Percentiles rank a stretch among this genome's conserved stretches.
These are phyloP conservation scores for Conringia planisiliqua DNA, from an alignment of 345 rosid genomes.

Conservation along the genomic window DNA sequence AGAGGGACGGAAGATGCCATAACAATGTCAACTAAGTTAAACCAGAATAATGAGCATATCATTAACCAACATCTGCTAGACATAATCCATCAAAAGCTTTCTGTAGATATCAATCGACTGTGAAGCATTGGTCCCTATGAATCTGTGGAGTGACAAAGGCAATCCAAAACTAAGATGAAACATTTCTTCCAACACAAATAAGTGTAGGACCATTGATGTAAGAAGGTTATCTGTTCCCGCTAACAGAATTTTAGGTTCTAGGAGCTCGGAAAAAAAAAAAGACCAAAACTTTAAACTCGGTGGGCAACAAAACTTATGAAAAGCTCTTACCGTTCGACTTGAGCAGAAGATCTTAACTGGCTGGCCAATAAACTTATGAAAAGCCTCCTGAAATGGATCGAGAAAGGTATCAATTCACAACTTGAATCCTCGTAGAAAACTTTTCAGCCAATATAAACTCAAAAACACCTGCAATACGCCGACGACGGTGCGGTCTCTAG, in stretches of 20 bases:
- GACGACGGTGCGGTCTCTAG: slow-evolving; percentile 63
- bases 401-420: not conserved
- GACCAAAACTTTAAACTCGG: not conserved
- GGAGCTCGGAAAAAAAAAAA: not conserved
- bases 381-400: slow-evolving; percentile 59
- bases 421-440: not conserved
- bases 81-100: not conserved
- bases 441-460: not conserved
- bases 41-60: not conserved
- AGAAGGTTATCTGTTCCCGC: too few species aligned
- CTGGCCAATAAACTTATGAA: slow-evolving; percentile 78
- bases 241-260: not conserved
- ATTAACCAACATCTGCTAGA: not conserved
- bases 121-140: not conserved
- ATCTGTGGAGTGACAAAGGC: not conserved
- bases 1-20: not conserved
- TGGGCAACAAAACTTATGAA: not conserved
- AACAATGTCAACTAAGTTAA: not conserved
- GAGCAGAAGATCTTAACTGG: slow-evolving; percentile 73
- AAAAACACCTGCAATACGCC: slow-evolving; percentile 64
- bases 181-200: not conserved
- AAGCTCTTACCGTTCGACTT: slow-evolving; percentile 74
- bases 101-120: not conserved
- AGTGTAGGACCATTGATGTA: not conserved
- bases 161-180: not conserved